Evolutionary conservation across 306 rosid genomes (phyloP), one percentile per base, ranked within the genome.

Genomic region (Dryas alaskensis): DNA sequence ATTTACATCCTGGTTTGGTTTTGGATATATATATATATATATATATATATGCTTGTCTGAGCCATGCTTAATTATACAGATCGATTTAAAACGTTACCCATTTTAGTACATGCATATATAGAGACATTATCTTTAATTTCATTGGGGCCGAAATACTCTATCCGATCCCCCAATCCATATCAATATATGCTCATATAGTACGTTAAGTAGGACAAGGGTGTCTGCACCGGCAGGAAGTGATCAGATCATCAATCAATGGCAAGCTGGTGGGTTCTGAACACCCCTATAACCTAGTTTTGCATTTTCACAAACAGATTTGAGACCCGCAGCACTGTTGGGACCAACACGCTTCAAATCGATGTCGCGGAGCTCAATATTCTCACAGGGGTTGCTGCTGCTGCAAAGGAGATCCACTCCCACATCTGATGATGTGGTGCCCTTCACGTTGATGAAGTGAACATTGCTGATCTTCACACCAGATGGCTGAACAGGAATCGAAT

Each of bases 381-480:
- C 70, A 70, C 97, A 88, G n/a, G 90, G 94, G 31, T 39, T 82
- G 57, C 60, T 68, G 50, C 72, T 40, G 85, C 97, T 91, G 75
- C 97, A 91, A 64, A 67, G 67, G 60, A 91, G 63, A 17, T 81
- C 83, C 79, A 91, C 93, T 58, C 87, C 88, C 49, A 74, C 14
- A 39, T 65, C 69, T 11, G 89, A 49, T 19, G 2, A 7, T 55
- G 92, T 65, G 12, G 89, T 91, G 53, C 97, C 97, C 60, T 4
- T 82, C 7, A 91, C 62, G 70, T 91, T 85, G 51, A 69, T 2
- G 77, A 66, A 87, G 4, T 9, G 52, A 27, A 91, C 10, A 51
- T 82, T 60, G 12, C 66, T 81, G 39, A 91, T 45, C 78, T 84
- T 65, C 43, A 91, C 90, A 8, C 75, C 77, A 19, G 97, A 91